These are phyloP conservation scores for Colletotrichum gigasporum DNA, from an alignment of 2,329 filamentous ascomycete species.

Conservation along the genomic window DNA sequence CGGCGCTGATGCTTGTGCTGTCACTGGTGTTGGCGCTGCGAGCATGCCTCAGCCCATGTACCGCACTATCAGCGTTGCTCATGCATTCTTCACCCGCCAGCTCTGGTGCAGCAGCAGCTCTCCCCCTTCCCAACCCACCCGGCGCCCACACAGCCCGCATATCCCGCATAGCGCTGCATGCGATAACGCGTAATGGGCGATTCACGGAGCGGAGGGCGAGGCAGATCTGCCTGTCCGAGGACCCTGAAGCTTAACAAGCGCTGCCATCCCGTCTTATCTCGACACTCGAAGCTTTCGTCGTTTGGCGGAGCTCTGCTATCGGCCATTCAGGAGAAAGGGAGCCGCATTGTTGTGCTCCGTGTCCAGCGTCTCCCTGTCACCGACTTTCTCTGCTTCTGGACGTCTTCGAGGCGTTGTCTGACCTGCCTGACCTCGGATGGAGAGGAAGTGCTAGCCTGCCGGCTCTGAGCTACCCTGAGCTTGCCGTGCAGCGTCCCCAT, in stretches of 20 bases:
- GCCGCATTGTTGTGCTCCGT: background rate
- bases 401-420: background rate
- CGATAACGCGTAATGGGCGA: constrained; percentile 28
- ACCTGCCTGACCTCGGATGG: constrained; percentile 1
- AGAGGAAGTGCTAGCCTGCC: background rate
- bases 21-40: no score
- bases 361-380: background rate
- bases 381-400: background rate
- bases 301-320: constrained; percentile 6
- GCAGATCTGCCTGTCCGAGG: constrained; percentile 28
- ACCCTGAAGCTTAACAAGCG: constrained; percentile 30
- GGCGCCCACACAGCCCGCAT: constrained; percentile 25
- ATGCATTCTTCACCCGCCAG: constrained; percentile 18
- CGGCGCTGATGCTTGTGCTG: background rate
- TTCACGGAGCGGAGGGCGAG: constrained; percentile 25
- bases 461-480: constrained; percentile 1
- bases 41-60: constrained; percentile 13
- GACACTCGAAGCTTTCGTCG: constrained; percentile 24
- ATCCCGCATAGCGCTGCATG: constrained; percentile 31
- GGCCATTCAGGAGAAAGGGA: background rate
- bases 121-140: constrained; percentile 22
- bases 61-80: constrained; percentile 22
- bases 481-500: background rate
- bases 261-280: constrained; percentile 33
- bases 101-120: constrained; percentile 12